A percentile compares a stretch with the other conserved stretches of the same genome.
phyloP scores from a whole-genome alignment of 2,329 filamentous ascomycete genomes.

The Zymoseptoria tritici region DNA sequence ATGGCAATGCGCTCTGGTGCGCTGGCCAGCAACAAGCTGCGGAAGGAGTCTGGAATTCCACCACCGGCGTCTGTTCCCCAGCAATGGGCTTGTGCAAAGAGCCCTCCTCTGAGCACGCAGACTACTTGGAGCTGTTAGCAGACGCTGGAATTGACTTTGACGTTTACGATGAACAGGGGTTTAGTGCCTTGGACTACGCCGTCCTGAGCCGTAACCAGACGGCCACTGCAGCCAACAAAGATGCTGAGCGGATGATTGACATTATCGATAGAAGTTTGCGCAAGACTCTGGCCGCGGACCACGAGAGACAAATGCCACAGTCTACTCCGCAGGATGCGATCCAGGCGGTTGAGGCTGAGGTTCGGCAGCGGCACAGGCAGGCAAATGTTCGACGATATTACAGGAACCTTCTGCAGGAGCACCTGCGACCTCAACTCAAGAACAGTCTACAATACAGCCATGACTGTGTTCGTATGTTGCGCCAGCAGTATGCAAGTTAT shows the following conservation, averaged over 20 bases:
- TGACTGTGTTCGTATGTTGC: not conserved
- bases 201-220: slow-evolving; percentile 27
- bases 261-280: not conserved
- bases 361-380: not conserved
- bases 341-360: not conserved
- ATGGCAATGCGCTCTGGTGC: slow-evolving; percentile 2
- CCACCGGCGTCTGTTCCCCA: slow-evolving; percentile 16
- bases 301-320: not conserved
- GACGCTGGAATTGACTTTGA: slow-evolving; percentile 30
- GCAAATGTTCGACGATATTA: not conserved
- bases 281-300: not conserved
- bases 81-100: slow-evolving; percentile 36
- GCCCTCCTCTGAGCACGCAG: slow-evolving; percentile 31
- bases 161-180: slow-evolving; percentile 30
- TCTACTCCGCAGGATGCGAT: not conserved
- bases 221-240: slow-evolving; percentile 15
- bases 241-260: not conserved
- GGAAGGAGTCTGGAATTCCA: not conserved
- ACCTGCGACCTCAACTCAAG: not conserved
- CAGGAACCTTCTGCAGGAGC: not conserved
- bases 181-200: slow-evolving; percentile 34
- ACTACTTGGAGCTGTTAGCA: slow-evolving; percentile 30
- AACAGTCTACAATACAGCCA: not conserved
- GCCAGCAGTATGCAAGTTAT: not conserved
- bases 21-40: not conserved